These are phyloP conservation scores for Aurifilum marmelostoma DNA, from an alignment of 2,329 filamentous ascomycete species.

Conservation along the genomic window DNA sequence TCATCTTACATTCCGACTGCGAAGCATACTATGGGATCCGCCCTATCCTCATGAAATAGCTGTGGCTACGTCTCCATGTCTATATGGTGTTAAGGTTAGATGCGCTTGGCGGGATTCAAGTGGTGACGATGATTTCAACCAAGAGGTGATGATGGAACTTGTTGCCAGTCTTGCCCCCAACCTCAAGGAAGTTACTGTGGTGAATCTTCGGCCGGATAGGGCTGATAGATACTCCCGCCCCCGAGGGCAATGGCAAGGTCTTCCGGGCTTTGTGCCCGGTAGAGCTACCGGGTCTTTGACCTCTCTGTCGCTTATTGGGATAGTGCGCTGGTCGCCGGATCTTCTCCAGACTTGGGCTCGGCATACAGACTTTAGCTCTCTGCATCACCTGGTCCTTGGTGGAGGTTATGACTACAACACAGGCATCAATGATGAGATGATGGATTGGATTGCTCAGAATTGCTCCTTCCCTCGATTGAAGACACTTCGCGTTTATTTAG, in stretches of 20 bases:
- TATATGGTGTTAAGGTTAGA: background rate
- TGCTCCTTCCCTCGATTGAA: conserved; percentile 11
- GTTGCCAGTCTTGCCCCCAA: conserved; percentile 16
- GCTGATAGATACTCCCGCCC: background rate
- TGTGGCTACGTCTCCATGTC: conserved; percentile 13
- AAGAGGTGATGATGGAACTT: conserved; percentile 20
- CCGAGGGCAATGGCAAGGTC: conserved; percentile 12
- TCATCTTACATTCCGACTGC: conserved; percentile 16
- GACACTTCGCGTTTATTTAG: background rate
- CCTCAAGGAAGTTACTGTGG: background rate
- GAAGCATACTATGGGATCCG: background rate
- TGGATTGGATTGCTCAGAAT: conserved; percentile 10
- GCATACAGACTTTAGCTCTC: conserved; percentile 10
- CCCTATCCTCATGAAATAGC: conserved; percentile 14
- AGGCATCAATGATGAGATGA: background rate
- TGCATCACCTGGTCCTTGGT: conserved; percentile 7
- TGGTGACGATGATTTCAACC: conserved; percentile 8
- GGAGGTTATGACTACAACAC: background rate
- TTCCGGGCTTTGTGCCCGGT: conserved; percentile 11
- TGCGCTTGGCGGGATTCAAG: background rate
- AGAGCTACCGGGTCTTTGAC: background rate
- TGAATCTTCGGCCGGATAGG: background rate
- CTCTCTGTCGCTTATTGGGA: conserved; percentile 9
- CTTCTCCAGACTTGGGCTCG: conserved; percentile 3
- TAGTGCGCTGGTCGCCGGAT: background rate